These are phyloP conservation scores for Penicillium capsulatum DNA, from an alignment of 2,329 filamentous ascomycete species.

Conservation along the genomic window DNA sequence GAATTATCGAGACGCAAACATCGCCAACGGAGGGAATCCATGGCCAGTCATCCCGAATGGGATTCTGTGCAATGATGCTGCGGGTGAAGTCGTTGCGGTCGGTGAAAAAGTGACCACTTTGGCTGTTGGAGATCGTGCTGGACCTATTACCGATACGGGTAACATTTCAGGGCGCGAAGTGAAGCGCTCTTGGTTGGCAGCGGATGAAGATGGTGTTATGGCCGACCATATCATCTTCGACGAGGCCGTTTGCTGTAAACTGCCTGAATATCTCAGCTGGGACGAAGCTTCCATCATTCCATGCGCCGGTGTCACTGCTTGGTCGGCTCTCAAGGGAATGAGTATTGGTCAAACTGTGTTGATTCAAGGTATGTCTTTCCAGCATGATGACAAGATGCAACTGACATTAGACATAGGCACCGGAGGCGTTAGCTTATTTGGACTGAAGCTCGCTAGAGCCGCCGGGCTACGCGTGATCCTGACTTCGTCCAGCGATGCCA, in stretches of 20 bases:
- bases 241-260: constrained; percentile 34
- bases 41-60: constrained; percentile 35
- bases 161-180: constrained; percentile 39
- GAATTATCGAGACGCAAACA: constrained; percentile 27
- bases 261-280: constrained; percentile 40
- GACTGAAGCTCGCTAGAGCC: constrained; percentile 33
- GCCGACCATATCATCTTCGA: constrained; percentile 43
- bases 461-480: constrained; percentile 37
- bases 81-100: constrained; percentile 39
- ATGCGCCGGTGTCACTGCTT: constrained; percentile 47
- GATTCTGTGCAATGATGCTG: constrained; percentile 41
- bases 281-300: constrained; percentile 37
- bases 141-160: constrained; percentile 40
- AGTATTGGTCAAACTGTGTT: constrained; percentile 41
- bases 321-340: constrained; percentile 42
- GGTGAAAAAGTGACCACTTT: constrained; percentile 36
- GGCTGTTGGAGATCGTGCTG: constrained; percentile 36
- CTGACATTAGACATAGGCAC: constrained; percentile 25
- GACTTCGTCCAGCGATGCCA: constrained; percentile 37
- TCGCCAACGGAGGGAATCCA: constrained; percentile 35
- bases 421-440: constrained; percentile 36
- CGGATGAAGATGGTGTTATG: constrained; percentile 45
- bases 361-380: constrained; percentile 38
- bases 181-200: constrained; percentile 42
- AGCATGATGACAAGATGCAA: background rate